Percentiles rank a stretch among this genome's conserved stretches.
Evolutionary conservation across 805 yeast species (phyloP).

Genomic region (Millerozyma acaciae): DNA sequence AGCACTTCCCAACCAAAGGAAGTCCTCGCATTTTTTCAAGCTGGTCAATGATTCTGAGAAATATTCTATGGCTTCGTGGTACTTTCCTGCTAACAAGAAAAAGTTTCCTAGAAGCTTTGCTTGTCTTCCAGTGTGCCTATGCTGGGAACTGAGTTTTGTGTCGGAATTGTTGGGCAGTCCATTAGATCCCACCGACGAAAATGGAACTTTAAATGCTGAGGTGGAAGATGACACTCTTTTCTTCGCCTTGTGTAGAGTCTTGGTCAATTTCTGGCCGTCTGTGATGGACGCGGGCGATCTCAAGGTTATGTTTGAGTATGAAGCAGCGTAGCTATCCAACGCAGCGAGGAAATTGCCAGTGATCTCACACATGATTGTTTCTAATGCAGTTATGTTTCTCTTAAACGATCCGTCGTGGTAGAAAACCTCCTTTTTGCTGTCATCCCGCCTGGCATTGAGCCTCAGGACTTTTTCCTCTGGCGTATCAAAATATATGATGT

Average conservation of each 20-base stretch:
- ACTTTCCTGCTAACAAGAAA: slow-evolving; percentile 75
- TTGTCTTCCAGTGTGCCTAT: slow-evolving; percentile 66
- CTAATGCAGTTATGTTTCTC: slow-evolving; percentile 32
- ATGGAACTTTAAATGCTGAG: slow-evolving; percentile 32
- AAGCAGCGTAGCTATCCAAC: slow-evolving; percentile 64
- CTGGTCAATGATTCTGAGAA: slow-evolving; percentile 69
- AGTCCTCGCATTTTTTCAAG: slow-evolving; percentile 63
- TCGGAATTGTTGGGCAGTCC: slow-evolving; percentile 13
- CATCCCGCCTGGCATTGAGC: slow-evolving; percentile 14
- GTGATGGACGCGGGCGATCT: slow-evolving; percentile 74
- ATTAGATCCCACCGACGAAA: slow-evolving; percentile 6
- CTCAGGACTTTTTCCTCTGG: slow-evolving; percentile 19
- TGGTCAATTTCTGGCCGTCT: slow-evolving; percentile 42
- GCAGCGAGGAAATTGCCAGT: slow-evolving; percentile 59
- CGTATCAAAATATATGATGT: slow-evolving; percentile 51
- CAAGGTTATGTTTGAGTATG: slow-evolving; percentile 74
- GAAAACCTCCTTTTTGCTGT: slow-evolving; percentile 16
- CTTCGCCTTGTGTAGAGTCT: slow-evolving; percentile 38
- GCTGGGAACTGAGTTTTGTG: slow-evolving; percentile 30
- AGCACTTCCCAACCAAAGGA: slow-evolving; percentile 84
- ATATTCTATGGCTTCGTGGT: slow-evolving; percentile 63
- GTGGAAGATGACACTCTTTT: slow-evolving; percentile 41
- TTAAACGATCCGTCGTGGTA: slow-evolving; percentile 25
- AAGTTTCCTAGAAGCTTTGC: slow-evolving; percentile 73
- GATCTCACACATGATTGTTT: slow-evolving; percentile 71